Conservation (phyloP, 371 early-diverging fungal genomes). For the Conidiobolus incongruus region DNA sequence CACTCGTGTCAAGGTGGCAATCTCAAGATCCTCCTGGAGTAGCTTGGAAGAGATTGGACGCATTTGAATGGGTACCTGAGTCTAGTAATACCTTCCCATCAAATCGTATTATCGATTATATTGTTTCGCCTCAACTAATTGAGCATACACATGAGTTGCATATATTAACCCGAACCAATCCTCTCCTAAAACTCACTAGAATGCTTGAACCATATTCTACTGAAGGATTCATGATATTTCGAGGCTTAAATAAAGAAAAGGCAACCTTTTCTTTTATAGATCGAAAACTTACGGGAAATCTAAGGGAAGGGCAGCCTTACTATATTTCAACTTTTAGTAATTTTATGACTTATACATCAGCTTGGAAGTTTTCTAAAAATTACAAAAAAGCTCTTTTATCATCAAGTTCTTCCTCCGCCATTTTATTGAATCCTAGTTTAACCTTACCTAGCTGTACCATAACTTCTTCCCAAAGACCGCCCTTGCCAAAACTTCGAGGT, state of each 20-base stretch:
- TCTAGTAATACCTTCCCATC: neutral
- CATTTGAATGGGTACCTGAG: constrained; percentile 1
- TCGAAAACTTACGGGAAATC: neutral
- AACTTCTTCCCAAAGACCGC: too few species aligned
- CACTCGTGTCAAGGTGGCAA: neutral
- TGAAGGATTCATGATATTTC: constrained; percentile 4
- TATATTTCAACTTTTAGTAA: constrained; percentile 1
- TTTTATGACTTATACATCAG: neutral
- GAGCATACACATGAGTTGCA: constrained; percentile 3
- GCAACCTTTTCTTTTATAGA: neutral
- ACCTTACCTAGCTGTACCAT: too few species aligned
- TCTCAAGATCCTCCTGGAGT: neutral
- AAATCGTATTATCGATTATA: neutral
- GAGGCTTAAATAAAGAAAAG: neutral
- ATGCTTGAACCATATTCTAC: neutral
- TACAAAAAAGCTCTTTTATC: neutral
- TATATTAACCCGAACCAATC: neutral
- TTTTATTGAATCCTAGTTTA: neutral
- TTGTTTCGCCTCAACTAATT: constrained; percentile 1
- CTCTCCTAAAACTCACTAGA: neutral
- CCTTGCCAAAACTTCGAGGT: too few species aligned
- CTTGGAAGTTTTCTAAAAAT: neutral
- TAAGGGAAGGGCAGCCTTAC: neutral
- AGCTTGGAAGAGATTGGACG: neutral
- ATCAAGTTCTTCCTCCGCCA: neutral